Conservation (phyloP, 352 stramenopile genomes). For the Globisporangium spinosum region DNA sequence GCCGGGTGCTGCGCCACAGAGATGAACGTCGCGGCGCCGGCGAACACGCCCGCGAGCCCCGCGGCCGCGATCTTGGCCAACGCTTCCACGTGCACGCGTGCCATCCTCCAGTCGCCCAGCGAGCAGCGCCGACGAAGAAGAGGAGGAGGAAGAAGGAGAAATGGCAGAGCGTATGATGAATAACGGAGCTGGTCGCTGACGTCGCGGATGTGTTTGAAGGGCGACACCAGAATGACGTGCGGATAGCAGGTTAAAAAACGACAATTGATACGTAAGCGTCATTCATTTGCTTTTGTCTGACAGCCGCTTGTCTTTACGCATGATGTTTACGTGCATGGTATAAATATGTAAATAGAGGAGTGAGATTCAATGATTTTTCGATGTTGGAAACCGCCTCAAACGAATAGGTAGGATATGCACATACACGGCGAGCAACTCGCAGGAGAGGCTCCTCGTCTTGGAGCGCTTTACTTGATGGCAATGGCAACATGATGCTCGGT, state of each 20-base stretch:
- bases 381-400: not conserved
- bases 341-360: not conserved
- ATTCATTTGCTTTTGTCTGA: not conserved
- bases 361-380: not conserved
- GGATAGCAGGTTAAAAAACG: not conserved
- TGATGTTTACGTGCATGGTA: not conserved
- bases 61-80: slow-evolving; percentile 57
- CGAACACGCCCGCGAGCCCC: slow-evolving; percentile 61
- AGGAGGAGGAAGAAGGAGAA: not conserved
- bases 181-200: not conserved
- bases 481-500: not conserved
- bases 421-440: not conserved
- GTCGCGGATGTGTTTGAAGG: not conserved
- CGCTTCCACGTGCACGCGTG: slow-evolving; percentile 45
- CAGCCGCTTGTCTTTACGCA: not conserved
- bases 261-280: not conserved
- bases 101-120: slow-evolving; percentile 10
- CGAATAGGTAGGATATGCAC: not conserved
- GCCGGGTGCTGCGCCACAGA: slow-evolving; percentile 68
- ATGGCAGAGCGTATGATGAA: not conserved
- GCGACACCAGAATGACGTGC: not conserved
- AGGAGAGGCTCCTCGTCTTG: not conserved
- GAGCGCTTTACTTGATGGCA: not conserved
- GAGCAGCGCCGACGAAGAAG: not conserved
- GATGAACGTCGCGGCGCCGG: slow-evolving; percentile 65